Evolutionary conservation across 345 rosid species (phyloP).

Genomic region (Draba incana): DNA sequence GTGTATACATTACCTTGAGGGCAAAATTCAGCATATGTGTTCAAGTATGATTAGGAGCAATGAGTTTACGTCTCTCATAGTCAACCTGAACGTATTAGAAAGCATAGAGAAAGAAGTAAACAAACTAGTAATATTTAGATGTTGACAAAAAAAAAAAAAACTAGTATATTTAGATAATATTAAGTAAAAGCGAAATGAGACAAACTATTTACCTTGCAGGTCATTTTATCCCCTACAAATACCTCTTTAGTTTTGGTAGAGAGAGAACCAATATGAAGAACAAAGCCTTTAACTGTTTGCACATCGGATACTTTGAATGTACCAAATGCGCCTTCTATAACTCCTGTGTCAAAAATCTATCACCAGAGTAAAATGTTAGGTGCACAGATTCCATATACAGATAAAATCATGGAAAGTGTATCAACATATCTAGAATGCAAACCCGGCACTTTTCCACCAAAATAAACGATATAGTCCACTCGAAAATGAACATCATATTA

Average conservation of each 20-base stretch:
- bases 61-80: constrained; percentile 70
- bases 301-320: constrained; percentile 68
- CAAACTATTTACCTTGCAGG: constrained; percentile 60
- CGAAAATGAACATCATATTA: too few relatives aligned
- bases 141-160: too few relatives aligned
- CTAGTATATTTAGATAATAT: neutral
- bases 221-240: constrained; percentile 61
- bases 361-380: too few relatives aligned
- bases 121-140: too few relatives aligned
- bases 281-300: constrained; percentile 70
- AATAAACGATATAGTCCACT: too few relatives aligned
- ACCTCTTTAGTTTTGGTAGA: constrained; percentile 44
- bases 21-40: constrained; percentile 90
- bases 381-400: too few relatives aligned
- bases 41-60: constrained; percentile 86
- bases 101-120: neutral
- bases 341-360: constrained; percentile 70
- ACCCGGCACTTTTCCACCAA: too few relatives aligned
- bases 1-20: constrained; percentile 52
- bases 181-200: neutral
- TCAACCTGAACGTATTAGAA: constrained; percentile 57
- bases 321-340: constrained; percentile 65
- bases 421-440: too few relatives aligned
- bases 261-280: constrained; percentile 70
- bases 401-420: too few relatives aligned